Base-by-base conservation (phyloP, 192 early-diverging fungal species). In the Linnemannia exigua region DNA sequence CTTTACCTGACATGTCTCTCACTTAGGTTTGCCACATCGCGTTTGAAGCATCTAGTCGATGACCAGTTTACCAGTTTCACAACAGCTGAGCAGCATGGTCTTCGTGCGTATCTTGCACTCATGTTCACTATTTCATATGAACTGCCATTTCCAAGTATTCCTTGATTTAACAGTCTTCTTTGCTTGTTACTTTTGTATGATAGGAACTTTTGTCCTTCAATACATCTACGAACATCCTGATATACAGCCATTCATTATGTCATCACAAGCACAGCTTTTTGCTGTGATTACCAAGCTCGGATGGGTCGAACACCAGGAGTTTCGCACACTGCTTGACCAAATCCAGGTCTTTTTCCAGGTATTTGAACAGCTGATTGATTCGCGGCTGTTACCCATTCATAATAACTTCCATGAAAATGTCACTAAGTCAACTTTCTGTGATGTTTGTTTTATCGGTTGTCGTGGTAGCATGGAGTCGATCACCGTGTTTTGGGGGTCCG, bases 271-370 rank as follows among this genome's bases (percentile, higher is more conserved):
- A 5, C 88, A 91, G 73, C 83, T 96, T 4, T 91, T 95, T 75
- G 85, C 92, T 4, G 66, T 92, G 22, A 88, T 96, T 22, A 93
- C 93, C 44, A 94, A 93, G 72, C 67, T 95, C 5, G 94, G 94
- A n/a, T 96, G 95, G 95, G 88, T 92, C 31, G 95, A 95, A 46
- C 78, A 89, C 12, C 89, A 91, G 44, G 91, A 92, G 67, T 96
- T 95, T 72, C 89, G 88, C 50, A 79, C 89, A 16, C 74, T 93
- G 6, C 51, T 90, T 36, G 79, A 89, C 37, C 89, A 91, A 20
- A 73, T 94, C n/a, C 74, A 89, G 41, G 89, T 92, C 44, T 94
- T 93, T 63, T 88, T 93, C 28, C 89, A 91, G 84, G 92, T 92
- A 90, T 69, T 20, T 35, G 0, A 14, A 68, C 17, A 22, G 16